Base-by-base conservation (phyloP, 2,329 filamentous ascomycete genomes). In the Exophiala bonariae region DNA sequence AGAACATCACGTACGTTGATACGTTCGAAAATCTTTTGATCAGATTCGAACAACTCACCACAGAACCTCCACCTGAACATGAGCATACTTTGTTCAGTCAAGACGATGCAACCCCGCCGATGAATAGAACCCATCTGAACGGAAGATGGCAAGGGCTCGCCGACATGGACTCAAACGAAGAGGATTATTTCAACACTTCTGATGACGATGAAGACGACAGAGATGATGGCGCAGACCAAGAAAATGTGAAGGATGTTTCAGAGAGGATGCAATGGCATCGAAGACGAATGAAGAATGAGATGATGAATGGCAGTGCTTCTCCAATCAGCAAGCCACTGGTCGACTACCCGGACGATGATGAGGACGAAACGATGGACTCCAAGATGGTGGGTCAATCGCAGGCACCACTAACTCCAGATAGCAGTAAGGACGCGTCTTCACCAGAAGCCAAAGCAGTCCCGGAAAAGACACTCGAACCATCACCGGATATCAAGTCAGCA, bases 301-400 rank as follows among this genome's bases (percentile, higher is more conserved):
- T 58, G 41, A 67, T 75, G 5, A 91, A 90, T 57, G 87, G 83
- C 18, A 59, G 61, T 14, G 77, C 78, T 11, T 80, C 82, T 16
- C 75, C 83, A 1, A 68, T 79, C 7, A 68, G 79, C 41, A 89
- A 86, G 62, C 87, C 87, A 1, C 73, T 97, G 17, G 93, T 99
- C 26, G 89, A 96, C 65, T 99, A 99, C 63, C 82, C 85, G 0
- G 95, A 95, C 30, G 91, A 96, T 58, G 92, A 96, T 49, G 89
- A 93, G 11, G 55, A 57, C 16, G 82, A 79, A 44, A 74, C 77
- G 10, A 83, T 86, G 66, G 83, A 85, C 61, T 72, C 79, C 26
- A 72, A 69, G 23, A 22, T 32, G 13, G 28, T 44, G 5, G 26
- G 38, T 3, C 52, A 55, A 42, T 54, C 49, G 16, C 49, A 56